Evolutionary conservation across 257 asterid genomes (phyloP).

Genomic region (Nicotiana paniculata): DNA sequence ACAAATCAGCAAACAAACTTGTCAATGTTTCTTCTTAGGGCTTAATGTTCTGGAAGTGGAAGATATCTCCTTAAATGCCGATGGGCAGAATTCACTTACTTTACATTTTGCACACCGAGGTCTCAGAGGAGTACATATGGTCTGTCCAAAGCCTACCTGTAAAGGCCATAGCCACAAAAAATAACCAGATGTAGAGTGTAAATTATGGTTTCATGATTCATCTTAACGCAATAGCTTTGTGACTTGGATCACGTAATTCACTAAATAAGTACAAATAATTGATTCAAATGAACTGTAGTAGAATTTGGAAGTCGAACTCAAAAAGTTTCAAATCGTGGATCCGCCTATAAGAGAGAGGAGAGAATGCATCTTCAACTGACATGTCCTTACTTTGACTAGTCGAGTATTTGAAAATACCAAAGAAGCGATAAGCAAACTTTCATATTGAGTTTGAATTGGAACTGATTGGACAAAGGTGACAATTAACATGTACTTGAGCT

Average conservation of each 20-base stretch:
- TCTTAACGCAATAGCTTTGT: no score
- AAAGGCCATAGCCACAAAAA: neutral
- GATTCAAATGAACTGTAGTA: no score
- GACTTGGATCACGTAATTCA: no score
- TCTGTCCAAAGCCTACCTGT: conserved; percentile 96
- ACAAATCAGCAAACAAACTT: neutral
- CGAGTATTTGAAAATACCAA: neutral
- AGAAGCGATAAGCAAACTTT: neutral
- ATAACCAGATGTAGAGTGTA: neutral
- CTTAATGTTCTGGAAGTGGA: conserved; percentile 33
- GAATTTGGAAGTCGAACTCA: no score
- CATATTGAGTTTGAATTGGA: neutral
- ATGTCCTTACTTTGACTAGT: neutral
- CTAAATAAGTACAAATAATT: no score
- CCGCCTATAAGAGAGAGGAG: no score
- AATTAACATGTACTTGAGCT: neutral
- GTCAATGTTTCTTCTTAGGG: neutral
- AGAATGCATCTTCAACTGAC: neutral
- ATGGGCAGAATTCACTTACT: conserved; percentile 62
- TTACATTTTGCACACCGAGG: conserved; percentile 73
- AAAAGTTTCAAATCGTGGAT: no score
- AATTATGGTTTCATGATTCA: no score
- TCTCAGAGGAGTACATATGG: conserved; percentile 78
- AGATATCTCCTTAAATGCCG: conserved; percentile 66
- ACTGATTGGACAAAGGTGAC: neutral